Percentiles rank a stretch among this genome's conserved stretches.
Conservation (phyloP, 495 filamentous ascomycete species). For the Venustampulla echinocandica region DNA sequence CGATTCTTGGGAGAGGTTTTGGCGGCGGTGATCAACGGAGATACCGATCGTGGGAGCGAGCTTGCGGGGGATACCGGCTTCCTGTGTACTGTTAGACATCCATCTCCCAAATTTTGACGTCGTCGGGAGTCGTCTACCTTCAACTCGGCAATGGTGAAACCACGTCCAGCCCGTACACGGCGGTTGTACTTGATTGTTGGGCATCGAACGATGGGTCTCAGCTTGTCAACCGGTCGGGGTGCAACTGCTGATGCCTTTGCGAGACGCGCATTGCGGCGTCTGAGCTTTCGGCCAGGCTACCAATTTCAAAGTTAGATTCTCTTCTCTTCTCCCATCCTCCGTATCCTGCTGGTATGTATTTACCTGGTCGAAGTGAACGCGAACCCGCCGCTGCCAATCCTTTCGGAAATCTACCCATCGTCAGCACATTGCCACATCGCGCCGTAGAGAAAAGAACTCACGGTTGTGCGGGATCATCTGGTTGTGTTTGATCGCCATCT, state of each 20-base stretch:
- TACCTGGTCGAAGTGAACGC: constrained; percentile 99
- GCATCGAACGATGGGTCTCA: constrained; percentile 86
- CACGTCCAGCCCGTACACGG: constrained; percentile 89
- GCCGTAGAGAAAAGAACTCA: constrained; percentile 37
- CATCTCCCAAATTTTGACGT: not conserved
- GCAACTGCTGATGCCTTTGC: constrained; percentile 89
- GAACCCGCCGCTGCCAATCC: constrained; percentile 98
- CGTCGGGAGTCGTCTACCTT: constrained; percentile 60
- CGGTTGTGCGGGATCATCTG: constrained; percentile 97
- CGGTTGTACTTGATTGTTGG: constrained; percentile 92
- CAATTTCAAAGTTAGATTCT: constrained; percentile 26
- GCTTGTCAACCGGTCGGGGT: constrained; percentile 93
- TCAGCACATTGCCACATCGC: constrained; percentile 7
- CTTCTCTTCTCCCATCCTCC: constrained; percentile 6
- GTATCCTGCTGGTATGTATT: constrained; percentile 28
- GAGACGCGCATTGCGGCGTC: constrained; percentile 79
- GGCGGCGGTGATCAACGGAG: constrained; percentile 88
- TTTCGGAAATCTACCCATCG: constrained; percentile 85
- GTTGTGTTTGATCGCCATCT: constrained; percentile 96
- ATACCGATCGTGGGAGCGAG: constrained; percentile 94
- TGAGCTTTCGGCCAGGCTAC: constrained; percentile 90
- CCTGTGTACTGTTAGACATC: constrained; percentile 43
- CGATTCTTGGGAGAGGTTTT: constrained; percentile 91
- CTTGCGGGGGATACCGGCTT: constrained; percentile 90
- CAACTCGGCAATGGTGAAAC: constrained; percentile 92